Percentiles rank a stretch among this genome's conserved stretches.
Conservation (phyloP, 305 asterid species). For the Coffea humblotiana region DNA sequence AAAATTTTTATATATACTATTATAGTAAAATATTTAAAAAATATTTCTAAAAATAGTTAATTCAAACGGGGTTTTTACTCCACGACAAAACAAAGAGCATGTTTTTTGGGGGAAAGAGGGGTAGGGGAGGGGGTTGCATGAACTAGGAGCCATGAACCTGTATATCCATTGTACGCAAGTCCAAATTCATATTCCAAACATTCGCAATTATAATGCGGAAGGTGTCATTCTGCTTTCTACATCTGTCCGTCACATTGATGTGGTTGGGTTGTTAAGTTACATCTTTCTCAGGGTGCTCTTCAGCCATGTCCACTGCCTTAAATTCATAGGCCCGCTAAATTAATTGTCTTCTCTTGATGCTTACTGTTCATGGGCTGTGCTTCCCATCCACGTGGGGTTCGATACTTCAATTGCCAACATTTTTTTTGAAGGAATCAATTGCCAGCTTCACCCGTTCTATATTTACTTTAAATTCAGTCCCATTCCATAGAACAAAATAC, state of each 20-base stretch:
- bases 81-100: no score
- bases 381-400: slow-evolving; percentile 30
- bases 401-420: slow-evolving; percentile 20
- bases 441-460: slow-evolving; percentile 16
- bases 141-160: neutral
- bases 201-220: neutral
- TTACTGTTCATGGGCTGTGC: slow-evolving; percentile 21
- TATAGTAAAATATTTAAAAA: no score
- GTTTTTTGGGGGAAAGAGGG: no score
- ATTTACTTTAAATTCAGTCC: neutral
- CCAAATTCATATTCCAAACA: slow-evolving; percentile 11
- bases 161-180: neutral
- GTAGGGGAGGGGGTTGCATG: no score
- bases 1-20: no score
- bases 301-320: slow-evolving; percentile 5
- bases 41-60: no score
- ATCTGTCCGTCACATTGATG: neutral
- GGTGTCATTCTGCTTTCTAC: neutral
- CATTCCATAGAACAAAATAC: neutral
- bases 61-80: no score
- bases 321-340: slow-evolving; percentile 21
- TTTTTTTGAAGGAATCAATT: neutral
- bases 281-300: slow-evolving; percentile 13
- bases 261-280: slow-evolving; percentile 14
- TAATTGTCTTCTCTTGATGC: slow-evolving; percentile 29